Percentiles rank a stretch among this genome's conserved stretches.
These are phyloP conservation scores for Hymenoscyphus infarciens DNA, from an alignment of 2,329 filamentous ascomycete species.

Conservation along the genomic window DNA sequence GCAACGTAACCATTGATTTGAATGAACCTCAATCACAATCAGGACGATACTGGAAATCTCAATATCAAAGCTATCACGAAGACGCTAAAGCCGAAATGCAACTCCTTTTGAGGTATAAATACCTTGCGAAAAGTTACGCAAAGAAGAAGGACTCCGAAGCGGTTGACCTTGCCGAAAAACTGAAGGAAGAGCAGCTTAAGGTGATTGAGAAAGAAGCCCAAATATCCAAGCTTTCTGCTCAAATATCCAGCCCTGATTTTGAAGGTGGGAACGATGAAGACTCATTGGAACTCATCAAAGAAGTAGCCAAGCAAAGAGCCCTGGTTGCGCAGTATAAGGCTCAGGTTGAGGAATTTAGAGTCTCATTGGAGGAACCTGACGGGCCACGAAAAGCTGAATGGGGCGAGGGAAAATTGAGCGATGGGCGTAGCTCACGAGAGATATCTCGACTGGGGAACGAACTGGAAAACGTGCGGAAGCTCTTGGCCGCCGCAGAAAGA, in stretches of 20 bases:
- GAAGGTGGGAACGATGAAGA: conserved; percentile 41
- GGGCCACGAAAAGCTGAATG: conserved; percentile 48
- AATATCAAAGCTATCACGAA: conserved; percentile 70
- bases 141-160: conserved; percentile 74
- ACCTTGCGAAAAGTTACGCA: conserved; percentile 74
- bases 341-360: conserved; percentile 57
- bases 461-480: conserved; percentile 48
- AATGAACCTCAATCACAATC: conserved; percentile 72
- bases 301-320: conserved; percentile 55
- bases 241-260: conserved; percentile 44
- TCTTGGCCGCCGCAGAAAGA: conserved; percentile 46
- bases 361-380: conserved; percentile 44
- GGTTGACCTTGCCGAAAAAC: conserved; percentile 58
- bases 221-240: conserved; percentile 56
- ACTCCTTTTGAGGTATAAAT: conserved; percentile 75
- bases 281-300: conserved; percentile 47
- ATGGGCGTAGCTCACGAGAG: conserved; percentile 51
- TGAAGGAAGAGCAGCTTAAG: conserved; percentile 65
- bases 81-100: conserved; percentile 71
- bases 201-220: conserved; percentile 61
- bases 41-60: conserved; percentile 75
- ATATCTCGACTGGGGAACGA: conserved; percentile 50
- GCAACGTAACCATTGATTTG: conserved; percentile 66
- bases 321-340: conserved; percentile 55
- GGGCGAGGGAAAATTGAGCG: conserved; percentile 37